A percentile compares a stretch with the other conserved stretches of the same genome.
These are phyloP conservation scores for Yamadazyma ubonensis DNA, from an alignment of 805 yeast species.

Conservation along the genomic window DNA sequence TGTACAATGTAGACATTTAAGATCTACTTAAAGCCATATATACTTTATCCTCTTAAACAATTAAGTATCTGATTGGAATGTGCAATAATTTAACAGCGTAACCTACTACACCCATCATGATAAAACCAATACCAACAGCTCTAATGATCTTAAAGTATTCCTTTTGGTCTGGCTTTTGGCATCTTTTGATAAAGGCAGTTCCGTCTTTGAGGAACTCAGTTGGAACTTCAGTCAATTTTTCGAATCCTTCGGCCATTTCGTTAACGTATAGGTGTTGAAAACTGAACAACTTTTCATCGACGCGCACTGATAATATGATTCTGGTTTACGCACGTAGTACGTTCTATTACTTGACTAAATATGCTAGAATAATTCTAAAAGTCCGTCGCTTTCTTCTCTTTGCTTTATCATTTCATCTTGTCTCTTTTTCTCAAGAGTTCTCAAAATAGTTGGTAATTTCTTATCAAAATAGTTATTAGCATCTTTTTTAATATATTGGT, in stretches of 20 bases:
- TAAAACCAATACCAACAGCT: conserved; percentile 95
- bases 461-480: conserved; percentile 13
- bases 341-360: conserved; percentile 6
- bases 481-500: conserved; percentile 25
- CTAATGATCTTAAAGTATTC: conserved; percentile 87
- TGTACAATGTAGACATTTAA: background rate
- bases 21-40: conserved; percentile 1
- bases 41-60: conserved; percentile 55
- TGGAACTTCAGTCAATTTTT: conserved; percentile 82
- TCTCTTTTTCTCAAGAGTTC: conserved; percentile 23
- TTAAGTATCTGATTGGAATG: conserved; percentile 93
- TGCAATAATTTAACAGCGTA: conserved; percentile 91
- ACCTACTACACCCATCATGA: conserved; percentile 98
- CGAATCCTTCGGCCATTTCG: conserved; percentile 58
- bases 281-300: conserved; percentile 6
- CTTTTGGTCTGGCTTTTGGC: conserved; percentile 88
- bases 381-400: conserved; percentile 10
- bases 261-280: conserved; percentile 6
- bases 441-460: conserved; percentile 7
- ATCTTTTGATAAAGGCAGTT: conserved; percentile 78
- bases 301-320: conserved; percentile 3
- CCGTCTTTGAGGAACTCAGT: conserved; percentile 91
- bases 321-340: background rate
- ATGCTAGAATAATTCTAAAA: conserved; percentile 30
- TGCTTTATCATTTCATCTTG: conserved; percentile 24